Base-by-base conservation (phyloP, 2,329 filamentous ascomycete species). In the Fusarium sp. region DNA sequence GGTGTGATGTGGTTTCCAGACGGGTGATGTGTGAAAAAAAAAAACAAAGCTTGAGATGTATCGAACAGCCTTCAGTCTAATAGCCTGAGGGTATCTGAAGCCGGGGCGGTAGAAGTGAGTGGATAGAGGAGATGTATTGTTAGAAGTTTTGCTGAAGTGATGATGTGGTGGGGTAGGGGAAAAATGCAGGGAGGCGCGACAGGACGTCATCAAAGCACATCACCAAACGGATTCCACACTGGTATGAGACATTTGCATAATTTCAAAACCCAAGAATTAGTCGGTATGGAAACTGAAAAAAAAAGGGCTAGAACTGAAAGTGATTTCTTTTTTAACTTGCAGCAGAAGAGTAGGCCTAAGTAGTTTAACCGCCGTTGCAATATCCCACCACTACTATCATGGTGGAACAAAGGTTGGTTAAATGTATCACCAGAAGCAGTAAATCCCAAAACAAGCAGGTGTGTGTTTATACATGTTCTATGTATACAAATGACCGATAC, bases 141-240 rank as follows among this genome's bases (percentile, higher is more conserved):
- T 51, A 18, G 13, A 61, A 34, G 31, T 30, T 69, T 31, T 43
- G 54, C 41, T 44, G 31, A 13, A 40, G 39, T 15, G 36, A 55
- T n/a, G 41, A 13, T 51, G 53, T 62, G 50, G 62, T 48, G 54
- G 54, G 58, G 66, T 68, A 53, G 53, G 28, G 43, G 50, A 70
- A 67, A 67, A 59, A 64, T 52, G 30, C 41, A 48, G 60, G 30
- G 40, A 59, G 53, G 43, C 48, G 47, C 36, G 15, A 30, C 34
- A 34, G 52, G 52, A 70, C 66, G 66, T 67, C 66, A 70, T 70
- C 48, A 66, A n/a, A 28, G 13, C 27, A 30, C 41, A 12, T 18
- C 30, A 48, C n/a, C 27, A 50, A 11, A 7, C 28, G 36, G 23
- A 8, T 28, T 28, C 28, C 53, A 52, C 48, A 51, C 39, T 48